These are phyloP conservation scores for Graphilbum ipis-grandicollis DNA, from an alignment of 2,329 filamentous ascomycete genomes.

Conservation along the genomic window DNA sequence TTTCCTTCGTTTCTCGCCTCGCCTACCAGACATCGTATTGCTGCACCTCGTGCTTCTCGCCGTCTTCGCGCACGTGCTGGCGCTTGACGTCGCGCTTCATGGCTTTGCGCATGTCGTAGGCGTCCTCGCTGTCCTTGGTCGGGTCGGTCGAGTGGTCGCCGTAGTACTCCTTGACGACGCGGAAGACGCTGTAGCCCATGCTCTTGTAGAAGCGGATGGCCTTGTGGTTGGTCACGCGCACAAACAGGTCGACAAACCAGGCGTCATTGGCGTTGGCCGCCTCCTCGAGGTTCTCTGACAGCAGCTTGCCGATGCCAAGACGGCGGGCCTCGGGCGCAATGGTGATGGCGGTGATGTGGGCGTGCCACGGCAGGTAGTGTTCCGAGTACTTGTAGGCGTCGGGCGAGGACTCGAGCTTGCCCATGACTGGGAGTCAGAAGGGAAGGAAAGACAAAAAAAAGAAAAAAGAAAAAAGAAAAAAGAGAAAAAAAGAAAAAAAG, in stretches of 20 bases:
- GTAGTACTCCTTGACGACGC: constrained; percentile 83
- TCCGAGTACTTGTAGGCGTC: constrained; percentile 56
- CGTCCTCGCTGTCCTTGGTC: constrained; percentile 56
- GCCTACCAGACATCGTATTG: constrained; percentile 84
- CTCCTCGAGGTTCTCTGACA: constrained; percentile 68
- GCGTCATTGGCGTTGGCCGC: constrained; percentile 66
- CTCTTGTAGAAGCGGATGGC: constrained; percentile 80
- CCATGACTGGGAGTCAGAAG: constrained; percentile 54
- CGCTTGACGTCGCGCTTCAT: constrained; percentile 62
- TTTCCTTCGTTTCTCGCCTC: no score
- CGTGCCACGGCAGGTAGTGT: constrained; percentile 98
- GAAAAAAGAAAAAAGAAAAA: neutral
- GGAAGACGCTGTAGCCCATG: constrained; percentile 83
- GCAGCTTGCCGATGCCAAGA: constrained; percentile 68
- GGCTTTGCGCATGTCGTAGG: constrained; percentile 92
- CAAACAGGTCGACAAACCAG: constrained; percentile 94
- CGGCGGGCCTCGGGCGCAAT: constrained; percentile 76
- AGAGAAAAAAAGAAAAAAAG: no score
- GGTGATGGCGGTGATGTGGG: constrained; percentile 90
- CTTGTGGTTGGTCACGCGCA: constrained; percentile 71
- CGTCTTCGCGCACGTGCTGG: constrained; percentile 64
- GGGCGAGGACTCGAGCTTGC: constrained; percentile 82
- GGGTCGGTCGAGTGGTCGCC: constrained; percentile 60
- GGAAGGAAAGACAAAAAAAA: no score
- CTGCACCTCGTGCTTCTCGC: constrained; percentile 59